phyloP scores from a whole-genome alignment of 2,329 filamentous ascomycete species.

The Fusarium virguliforme region DNA sequence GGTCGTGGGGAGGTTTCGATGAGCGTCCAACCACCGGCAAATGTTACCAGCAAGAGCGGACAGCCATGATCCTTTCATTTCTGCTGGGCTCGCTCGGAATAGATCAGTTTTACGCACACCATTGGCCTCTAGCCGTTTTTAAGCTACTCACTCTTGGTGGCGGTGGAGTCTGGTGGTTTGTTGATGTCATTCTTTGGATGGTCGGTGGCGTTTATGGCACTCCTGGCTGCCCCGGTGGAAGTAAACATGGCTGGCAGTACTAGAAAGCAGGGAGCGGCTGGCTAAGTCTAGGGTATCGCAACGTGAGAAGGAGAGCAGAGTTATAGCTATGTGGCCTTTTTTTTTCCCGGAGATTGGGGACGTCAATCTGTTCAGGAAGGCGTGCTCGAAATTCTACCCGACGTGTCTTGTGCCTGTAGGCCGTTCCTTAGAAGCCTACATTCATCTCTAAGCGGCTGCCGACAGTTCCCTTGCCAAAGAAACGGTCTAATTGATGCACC shows the following conservation, averaged over 20 bases:
- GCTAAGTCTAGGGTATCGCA: too few species aligned
- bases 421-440: background rate
- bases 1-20: conserved; percentile 38
- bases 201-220: too few species aligned
- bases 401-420: too few species aligned
- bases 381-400: background rate
- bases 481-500: too few species aligned
- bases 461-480: background rate
- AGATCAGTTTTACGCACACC: conserved; percentile 44
- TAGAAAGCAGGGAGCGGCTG: background rate
- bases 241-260: conserved; percentile 28
- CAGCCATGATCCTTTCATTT: conserved; percentile 38
- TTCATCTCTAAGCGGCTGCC: background rate
- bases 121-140: conserved; percentile 36
- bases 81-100: conserved; percentile 29
- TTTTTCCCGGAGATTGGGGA: background rate
- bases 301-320: background rate
- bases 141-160: conserved; percentile 44
- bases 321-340: background rate
- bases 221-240: too few species aligned
- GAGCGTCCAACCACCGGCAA: conserved; percentile 30
- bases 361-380: background rate
- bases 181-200: too few species aligned
- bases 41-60: conserved; percentile 44
- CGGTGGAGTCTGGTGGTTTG: too few species aligned